Base-by-base conservation (phyloP, 768 basidiomycete species). In the Mycena chlorophos region DNA sequence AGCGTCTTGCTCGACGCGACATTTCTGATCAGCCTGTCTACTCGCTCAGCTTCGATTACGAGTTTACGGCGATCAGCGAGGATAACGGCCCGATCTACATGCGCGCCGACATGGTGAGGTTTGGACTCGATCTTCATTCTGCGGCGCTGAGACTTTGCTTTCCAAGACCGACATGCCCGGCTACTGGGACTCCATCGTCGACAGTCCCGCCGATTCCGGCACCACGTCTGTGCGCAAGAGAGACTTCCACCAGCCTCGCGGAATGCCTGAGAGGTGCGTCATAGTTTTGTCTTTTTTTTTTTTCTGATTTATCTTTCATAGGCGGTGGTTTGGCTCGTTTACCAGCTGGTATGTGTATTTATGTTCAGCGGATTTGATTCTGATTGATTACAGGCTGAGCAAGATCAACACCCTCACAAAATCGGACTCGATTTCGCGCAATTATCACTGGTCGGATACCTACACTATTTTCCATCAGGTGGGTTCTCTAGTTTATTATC, bases 301-400 rank as follows among this genome's bases (percentile, higher is more conserved):
- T n/a, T n/a, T n/a, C n/a, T n/a, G n/a, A n/a, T n/a, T n/a, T n/a
- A n/a, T n/a, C n/a, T n/a, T 51, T 27, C 61, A 65, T 16, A 57
- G 56, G 52, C 59, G 63, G 10, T 66, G 65, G 65, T 64, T 62
- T 31, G 65, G 65, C 6, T 28, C 60, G 26, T 66, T 66, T 50
- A 42, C 22, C 34, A n/a, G 34, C n/a, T n/a, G n/a, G 34, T 37
- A 10, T 37, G 12, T n/a, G 34, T n/a, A 37, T 37, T 37, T 37
- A 10, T 37, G n/a, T 37, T 37, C n/a, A 10, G 34, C n/a, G 10
- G 10, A 37, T n/a, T 14, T 49, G 4, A n/a, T 34, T 19, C 14
- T 29, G 25, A 5, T 4, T 14, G 10, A 23, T 31, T 49, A 6
- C 20, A 4, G 65, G 65, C 46, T 66, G 13, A n/a, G 49, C 13